These are phyloP conservation scores for Tricholoma saponaceum DNA, from an alignment of 768 basidiomycete species.

Conservation along the genomic window DNA sequence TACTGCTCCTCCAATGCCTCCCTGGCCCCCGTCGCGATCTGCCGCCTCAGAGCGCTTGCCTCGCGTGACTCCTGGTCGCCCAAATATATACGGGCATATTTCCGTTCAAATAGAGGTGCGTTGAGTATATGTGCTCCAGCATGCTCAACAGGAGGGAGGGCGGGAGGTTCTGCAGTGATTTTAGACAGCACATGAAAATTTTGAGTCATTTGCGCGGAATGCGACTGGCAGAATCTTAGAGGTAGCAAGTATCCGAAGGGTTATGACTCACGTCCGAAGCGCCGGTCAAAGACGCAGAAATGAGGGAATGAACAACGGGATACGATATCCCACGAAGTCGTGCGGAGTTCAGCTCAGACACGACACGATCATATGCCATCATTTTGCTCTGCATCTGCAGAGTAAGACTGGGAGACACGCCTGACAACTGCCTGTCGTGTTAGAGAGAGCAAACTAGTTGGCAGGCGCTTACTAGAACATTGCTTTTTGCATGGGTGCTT, in stretches of 20 bases:
- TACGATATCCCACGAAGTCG: constrained; percentile 69
- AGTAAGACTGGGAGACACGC: constrained; percentile 49
- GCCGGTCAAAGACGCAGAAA: constrained; percentile 60
- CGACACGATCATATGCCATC: constrained; percentile 90
- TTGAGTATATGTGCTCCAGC: constrained; percentile 81
- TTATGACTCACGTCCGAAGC: constrained; percentile 48
- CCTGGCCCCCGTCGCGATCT: constrained; percentile 74
- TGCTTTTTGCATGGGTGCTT: constrained; percentile 53
- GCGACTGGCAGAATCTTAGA: constrained; percentile 29
- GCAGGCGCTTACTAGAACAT: constrained; percentile 21
- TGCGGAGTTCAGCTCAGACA: constrained; percentile 73
- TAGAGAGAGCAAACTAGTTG: neutral
- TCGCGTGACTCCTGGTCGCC: constrained; percentile 63
- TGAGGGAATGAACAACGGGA: constrained; percentile 70
- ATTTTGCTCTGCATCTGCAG: constrained; percentile 89
- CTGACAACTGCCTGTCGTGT: constrained; percentile 20
- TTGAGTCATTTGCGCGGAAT: constrained; percentile 58
- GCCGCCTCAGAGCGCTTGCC: constrained; percentile 58
- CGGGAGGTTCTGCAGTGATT: constrained; percentile 74
- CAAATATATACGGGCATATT: constrained; percentile 77
- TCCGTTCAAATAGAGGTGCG: constrained; percentile 74
- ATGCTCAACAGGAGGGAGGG: constrained; percentile 72
- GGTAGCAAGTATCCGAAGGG: neutral
- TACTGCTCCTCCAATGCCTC: constrained; percentile 89
- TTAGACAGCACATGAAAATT: constrained; percentile 71